Percentiles rank a stretch among this genome's conserved stretches.
Evolutionary conservation across 257 asterid genomes (phyloP).

Genomic region (Coffea canephora): DNA sequence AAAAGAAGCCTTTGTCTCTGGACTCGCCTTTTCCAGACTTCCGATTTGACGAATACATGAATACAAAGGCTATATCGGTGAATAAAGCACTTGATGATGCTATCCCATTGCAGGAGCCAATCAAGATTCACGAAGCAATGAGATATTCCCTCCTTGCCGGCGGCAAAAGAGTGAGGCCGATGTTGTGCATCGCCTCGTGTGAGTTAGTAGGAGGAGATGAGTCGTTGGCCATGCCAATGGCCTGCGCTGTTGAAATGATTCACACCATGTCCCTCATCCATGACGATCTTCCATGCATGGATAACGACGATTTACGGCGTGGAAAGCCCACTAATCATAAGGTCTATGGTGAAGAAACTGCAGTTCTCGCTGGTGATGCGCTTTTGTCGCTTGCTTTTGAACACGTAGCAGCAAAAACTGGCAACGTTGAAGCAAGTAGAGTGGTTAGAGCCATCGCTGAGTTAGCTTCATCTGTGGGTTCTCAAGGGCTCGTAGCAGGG

Average conservation of each 20-base stretch:
- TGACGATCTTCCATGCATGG: slow-evolving; percentile 82
- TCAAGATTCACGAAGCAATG: slow-evolving; percentile 60
- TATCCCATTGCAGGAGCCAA: slow-evolving; percentile 52
- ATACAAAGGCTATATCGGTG: slow-evolving; percentile 33
- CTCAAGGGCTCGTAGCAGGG: slow-evolving; percentile 67
- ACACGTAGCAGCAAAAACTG: slow-evolving; percentile 44
- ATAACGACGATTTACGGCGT: slow-evolving; percentile 56
- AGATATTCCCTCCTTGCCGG: slow-evolving; percentile 70
- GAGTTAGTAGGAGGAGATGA: slow-evolving; percentile 61
- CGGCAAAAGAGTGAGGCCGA: slow-evolving; percentile 61
- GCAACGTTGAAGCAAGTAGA: slow-evolving; percentile 26
- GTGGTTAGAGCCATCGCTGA: slow-evolving; percentile 49
- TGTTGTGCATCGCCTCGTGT: slow-evolving; percentile 64
- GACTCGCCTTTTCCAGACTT: slow-evolving; percentile 30
- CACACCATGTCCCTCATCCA: slow-evolving; percentile 75
- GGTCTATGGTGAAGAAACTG: slow-evolving; percentile 60
- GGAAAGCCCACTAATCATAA: slow-evolving; percentile 66
- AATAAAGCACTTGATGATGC: slow-evolving; percentile 57
- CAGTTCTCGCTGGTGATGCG: slow-evolving; percentile 69
- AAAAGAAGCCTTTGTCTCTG: slow-evolving; percentile 15
- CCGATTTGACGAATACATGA: slow-evolving; percentile 50
- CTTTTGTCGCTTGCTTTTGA: slow-evolving; percentile 60
- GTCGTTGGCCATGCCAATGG: slow-evolving; percentile 43
- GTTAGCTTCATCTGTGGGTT: slow-evolving; percentile 52
- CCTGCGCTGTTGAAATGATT: slow-evolving; percentile 69